A percentile compares a stretch with the other conserved stretches of the same genome.
These are phyloP conservation scores for Triadica sebifera DNA, from an alignment of 345 rosid species.

Conservation along the genomic window DNA sequence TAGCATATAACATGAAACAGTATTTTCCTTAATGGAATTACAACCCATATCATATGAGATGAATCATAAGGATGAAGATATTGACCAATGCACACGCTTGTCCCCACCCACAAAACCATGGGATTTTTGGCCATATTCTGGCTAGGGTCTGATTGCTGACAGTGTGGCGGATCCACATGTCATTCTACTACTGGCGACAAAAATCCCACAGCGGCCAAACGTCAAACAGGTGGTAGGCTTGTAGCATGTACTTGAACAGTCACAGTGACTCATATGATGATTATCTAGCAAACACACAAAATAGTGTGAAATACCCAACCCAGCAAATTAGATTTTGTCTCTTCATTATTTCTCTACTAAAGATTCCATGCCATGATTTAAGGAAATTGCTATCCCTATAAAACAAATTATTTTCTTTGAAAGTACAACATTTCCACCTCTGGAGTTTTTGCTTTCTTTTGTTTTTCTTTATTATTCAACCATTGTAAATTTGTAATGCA, in stretches of 20 bases:
- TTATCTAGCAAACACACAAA: no score
- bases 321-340: constrained; percentile 12
- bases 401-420: neutral
- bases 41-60: neutral
- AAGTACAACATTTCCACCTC: constrained; percentile 7
- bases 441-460: constrained; percentile 9
- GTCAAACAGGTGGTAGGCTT: neutral
- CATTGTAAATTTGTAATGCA: constrained; percentile 5
- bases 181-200: neutral
- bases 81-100: constrained; percentile 1
- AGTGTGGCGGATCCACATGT: neutral
- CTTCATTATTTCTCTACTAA: constrained; percentile 1
- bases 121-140: constrained; percentile 2
- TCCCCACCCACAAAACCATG: neutral
- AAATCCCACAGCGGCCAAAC: constrained; percentile 16
- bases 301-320: neutral
- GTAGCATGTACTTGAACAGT: no score
- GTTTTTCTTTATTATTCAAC: constrained; percentile 12
- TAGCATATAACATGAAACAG: neutral
- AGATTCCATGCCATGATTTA: constrained; percentile 20
- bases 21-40: neutral
- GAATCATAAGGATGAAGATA: neutral
- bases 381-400: constrained; percentile 14
- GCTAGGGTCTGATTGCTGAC: no score
- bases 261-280: no score